Base-by-base conservation (phyloP, 2,329 filamentous ascomycete species). In the Thelonectria olida region DNA sequence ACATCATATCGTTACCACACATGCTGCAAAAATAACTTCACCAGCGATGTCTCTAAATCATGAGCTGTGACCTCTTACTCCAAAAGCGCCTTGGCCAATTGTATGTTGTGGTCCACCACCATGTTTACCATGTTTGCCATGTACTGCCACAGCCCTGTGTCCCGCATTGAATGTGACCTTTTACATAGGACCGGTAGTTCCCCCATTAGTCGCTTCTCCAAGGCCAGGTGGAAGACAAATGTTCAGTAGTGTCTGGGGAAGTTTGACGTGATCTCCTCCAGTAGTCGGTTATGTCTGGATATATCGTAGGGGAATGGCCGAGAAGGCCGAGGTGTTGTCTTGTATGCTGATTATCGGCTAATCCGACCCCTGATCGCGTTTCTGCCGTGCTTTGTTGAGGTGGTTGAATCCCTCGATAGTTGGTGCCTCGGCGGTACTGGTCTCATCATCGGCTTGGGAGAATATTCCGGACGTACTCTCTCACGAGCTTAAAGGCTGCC, bases 381-480 rank as follows among this genome's bases (percentile, higher is more conserved):
- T n/a, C 20, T 12, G 20, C 52, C 39, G 9, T 17, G 17, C 23
- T 47, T 12, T 17, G 8, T 15, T 5, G 13, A 22, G 10, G 25
- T 41, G 10, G 9, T 53, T 12, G 42, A n/a, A n/a, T 34, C 7
- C 20, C 20, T n/a, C 17, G 19, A 12, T 7, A 9, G 4, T 42
- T 28, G 36, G 31, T 20, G 7, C 13, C 13, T 36, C 7, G 13
- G 25, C 36, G 8, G 23, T 22, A 22, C 28, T 41, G 38, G n/a
- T 28, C 28, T 61, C 57, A 61, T 84, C 81, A 86, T 74, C 85
- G 80, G 3, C 86, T 81, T 7, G 88, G 88, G 20, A 90, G 71
- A 23, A 90, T 72, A 47, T 82, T 87, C 55, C 86, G 79, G 20
- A 82, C 78, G 67, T 90, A 90, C 71, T 90, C 88, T 56, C 87